A percentile compares a stretch with the other conserved stretches of the same genome.
Evolutionary conservation across 495 filamentous ascomycete genomes (phyloP).

Genomic region (Neurospora sp.): DNA sequence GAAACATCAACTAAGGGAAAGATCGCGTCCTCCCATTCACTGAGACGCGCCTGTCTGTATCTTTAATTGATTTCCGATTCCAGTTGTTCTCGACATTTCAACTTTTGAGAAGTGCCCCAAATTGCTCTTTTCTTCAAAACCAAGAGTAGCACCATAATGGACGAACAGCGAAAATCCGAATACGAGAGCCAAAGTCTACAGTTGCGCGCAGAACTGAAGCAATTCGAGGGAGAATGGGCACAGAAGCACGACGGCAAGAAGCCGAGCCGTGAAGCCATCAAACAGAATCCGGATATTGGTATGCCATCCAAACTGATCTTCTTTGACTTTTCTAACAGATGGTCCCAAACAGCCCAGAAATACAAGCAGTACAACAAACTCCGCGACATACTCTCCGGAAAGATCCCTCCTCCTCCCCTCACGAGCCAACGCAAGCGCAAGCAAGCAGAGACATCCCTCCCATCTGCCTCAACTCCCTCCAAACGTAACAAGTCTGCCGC

Average conservation of each 20-base stretch:
- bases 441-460: slow-evolving; percentile 22
- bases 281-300: slow-evolving; percentile 75
- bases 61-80: background rate
- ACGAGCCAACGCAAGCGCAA: slow-evolving; percentile 25
- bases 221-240: slow-evolving; percentile 76
- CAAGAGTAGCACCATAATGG: slow-evolving; percentile 24
- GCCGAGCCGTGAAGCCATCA: slow-evolving; percentile 77
- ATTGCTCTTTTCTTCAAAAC: background rate
- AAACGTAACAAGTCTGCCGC: slow-evolving; percentile 21
- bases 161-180: slow-evolving; percentile 23
- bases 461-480: slow-evolving; percentile 37
- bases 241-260: slow-evolving; percentile 59
- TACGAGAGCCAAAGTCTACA: slow-evolving; percentile 33
- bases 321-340: background rate
- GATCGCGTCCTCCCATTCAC: background rate
- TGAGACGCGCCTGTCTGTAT: background rate
- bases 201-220: slow-evolving; percentile 68
- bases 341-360: slow-evolving; percentile 52
- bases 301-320: slow-evolving; percentile 9
- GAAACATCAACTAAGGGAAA: background rate
- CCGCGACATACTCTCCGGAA: slow-evolving; percentile 48
- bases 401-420: slow-evolving; percentile 27
- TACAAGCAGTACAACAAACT: slow-evolving; percentile 83
- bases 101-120: background rate
- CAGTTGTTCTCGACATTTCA: background rate